Evolutionary conservation across 2,329 filamentous ascomycete genomes (phyloP), one percentile per base, ranked within the genome.

Genomic region (Coniochaeta ligniaria): DNA sequence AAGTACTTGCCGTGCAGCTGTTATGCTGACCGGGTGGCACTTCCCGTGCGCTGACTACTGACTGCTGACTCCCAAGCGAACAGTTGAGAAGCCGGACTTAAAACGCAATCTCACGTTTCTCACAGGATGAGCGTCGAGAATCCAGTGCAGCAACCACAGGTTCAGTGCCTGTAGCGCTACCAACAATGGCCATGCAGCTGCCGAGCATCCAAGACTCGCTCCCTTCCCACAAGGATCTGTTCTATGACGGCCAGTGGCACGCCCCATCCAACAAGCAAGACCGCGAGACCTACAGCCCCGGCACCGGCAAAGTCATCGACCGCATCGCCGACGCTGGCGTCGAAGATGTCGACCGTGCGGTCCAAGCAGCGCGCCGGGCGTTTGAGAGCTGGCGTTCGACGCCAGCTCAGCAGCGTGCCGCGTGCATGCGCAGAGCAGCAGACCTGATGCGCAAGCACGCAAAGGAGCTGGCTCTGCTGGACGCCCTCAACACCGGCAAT

Each of bases 391-490:
- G 62, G 62, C 45, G 58, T 1, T 36, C 58, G 14, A 59, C 58
- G 11, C 33, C 61, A 24, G 47, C 57, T 3, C 35, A 38, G 31
- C 38, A 59, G 31, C 33, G 59, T 7, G 61, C 61, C 22, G 31
- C 36, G 7, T 60, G 38, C 54, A 26, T 62, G 24, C 57, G 61
- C 11, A 9, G 66, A 64, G 14, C 63, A 58, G 45, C 61, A 70
- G 31, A 64, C 68, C 61, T 59, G 60, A 26, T 63, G 35, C 60
- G 60, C 35, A 22, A 52, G 16, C 61, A 63, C 54, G 61, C 61
- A 7, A 38, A 61, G 28, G 70, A 71, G 33, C 63, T 71, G 11
- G 68, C 70, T 2, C 54, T 61, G 22, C 55, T 63, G 5, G 60
- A 61, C 58, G 35, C 62, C 2, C 41, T 54, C 35, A 62, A 64